phyloP scores from a whole-genome alignment of 2,329 filamentous ascomycete species.

The Mariannaea elegans region DNA sequence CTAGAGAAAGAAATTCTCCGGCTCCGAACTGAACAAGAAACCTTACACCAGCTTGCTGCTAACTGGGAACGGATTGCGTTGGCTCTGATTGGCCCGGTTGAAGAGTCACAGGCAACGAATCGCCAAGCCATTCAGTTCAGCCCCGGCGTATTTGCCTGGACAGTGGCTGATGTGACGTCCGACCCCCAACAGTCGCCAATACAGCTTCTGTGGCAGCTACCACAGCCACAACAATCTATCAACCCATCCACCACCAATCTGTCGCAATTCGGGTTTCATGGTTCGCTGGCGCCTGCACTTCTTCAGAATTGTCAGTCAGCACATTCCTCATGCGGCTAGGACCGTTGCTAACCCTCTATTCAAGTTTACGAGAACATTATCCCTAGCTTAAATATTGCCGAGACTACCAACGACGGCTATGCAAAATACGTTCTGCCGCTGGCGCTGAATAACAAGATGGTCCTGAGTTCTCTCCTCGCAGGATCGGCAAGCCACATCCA shows the following conservation, averaged over 20 bases:
- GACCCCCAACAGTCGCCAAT: not conserved
- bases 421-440: constrained; percentile 1
- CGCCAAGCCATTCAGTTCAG: not conserved
- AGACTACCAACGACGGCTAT: constrained; percentile 2
- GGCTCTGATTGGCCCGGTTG: not conserved
- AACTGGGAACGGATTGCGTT: constrained; percentile 2
- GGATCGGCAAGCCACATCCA: not conserved
- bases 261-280: not conserved
- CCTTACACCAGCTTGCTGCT: not conserved
- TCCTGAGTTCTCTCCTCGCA: not conserved
- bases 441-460: not conserved
- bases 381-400: not conserved
- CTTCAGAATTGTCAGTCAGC: not conserved
- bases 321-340: not conserved
- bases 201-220: not conserved
- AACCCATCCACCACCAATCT: not conserved
- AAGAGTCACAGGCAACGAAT: not conserved
- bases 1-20: constrained; percentile 7
- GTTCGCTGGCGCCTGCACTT: not conserved
- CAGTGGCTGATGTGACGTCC: not conserved
- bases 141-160: not conserved
- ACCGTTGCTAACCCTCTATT: not conserved
- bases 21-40: not conserved
- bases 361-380: constrained; percentile 4
- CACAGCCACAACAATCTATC: not conserved